Evolutionary conservation across 2,329 filamentous ascomycete species (phyloP).

Genomic region (Botrytis porri): DNA sequence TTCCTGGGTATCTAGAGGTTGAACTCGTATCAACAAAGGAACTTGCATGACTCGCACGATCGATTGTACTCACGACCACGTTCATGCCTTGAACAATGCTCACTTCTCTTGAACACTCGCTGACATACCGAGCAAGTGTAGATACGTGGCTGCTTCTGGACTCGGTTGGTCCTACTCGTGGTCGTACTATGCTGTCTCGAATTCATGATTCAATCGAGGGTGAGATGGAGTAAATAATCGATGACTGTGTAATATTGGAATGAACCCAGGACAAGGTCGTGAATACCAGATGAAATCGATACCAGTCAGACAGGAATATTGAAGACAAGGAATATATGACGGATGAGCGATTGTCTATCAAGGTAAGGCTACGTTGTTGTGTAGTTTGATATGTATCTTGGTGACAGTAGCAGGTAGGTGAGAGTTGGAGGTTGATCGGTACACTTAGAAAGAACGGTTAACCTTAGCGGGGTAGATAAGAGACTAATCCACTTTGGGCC

Average conservation of each 20-base stretch:
- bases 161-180: conserved; percentile 9
- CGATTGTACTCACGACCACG: conserved; percentile 19
- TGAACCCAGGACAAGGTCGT: no score
- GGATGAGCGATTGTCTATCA: background rate
- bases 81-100: conserved; percentile 21
- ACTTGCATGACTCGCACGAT: background rate
- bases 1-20: conserved; percentile 18
- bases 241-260: background rate
- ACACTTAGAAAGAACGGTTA: conserved; percentile 8
- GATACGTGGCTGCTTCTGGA: conserved; percentile 18
- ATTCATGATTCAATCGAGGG: conserved; percentile 17
- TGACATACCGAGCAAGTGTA: conserved; percentile 20
- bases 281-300: background rate
- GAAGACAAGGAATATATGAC: background rate
- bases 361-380: background rate
- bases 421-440: background rate
- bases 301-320: background rate
- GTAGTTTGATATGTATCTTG: background rate
- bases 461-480: conserved; percentile 17
- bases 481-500: background rate
- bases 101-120: conserved; percentile 19
- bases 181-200: conserved; percentile 17
- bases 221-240: background rate
- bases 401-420: background rate
- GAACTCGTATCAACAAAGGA: conserved; percentile 12